Evolutionary conservation across 2,329 filamentous ascomycete species (phyloP).

Genomic region (Zymoseptoria passerinii): DNA sequence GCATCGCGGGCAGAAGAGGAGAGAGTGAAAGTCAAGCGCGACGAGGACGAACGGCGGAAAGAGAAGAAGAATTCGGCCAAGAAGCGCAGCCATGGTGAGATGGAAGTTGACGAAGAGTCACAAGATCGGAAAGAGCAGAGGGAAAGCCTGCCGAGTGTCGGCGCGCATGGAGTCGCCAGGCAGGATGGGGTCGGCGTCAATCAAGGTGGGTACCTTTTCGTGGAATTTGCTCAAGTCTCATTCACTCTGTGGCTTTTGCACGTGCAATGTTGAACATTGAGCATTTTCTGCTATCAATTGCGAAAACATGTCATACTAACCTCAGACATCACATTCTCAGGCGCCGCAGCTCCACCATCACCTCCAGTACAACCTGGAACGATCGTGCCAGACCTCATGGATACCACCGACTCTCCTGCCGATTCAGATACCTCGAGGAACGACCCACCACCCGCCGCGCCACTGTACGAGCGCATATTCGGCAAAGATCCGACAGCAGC

Average conservation of each 20-base stretch:
- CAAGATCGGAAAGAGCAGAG: constrained; percentile 73
- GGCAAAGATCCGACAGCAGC: constrained; percentile 89
- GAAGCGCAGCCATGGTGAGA: constrained; percentile 29
- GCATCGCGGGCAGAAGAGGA: constrained; percentile 44
- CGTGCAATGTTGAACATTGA: background rate
- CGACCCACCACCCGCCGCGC: constrained; percentile 51
- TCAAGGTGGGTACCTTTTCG: constrained; percentile 41
- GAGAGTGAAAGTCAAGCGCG: constrained; percentile 23
- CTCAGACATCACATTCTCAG: constrained; percentile 8
- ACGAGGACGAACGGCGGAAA: constrained; percentile 22
- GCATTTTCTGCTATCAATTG: background rate
- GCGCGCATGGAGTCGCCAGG: constrained; percentile 54
- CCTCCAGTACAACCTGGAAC: constrained; percentile 26
- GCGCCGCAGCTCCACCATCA: constrained; percentile 25
- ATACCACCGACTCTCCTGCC: constrained; percentile 54
- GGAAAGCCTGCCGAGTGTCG: constrained; percentile 49
- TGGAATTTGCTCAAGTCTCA: background rate
- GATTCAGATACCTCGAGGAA: constrained; percentile 48
- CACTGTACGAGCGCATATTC: constrained; percentile 71
- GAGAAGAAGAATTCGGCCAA: constrained; percentile 22
- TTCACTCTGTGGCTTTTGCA: background rate
- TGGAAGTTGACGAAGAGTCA: constrained; percentile 40
- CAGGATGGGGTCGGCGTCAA: constrained; percentile 56
- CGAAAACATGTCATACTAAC: constrained; percentile 7
- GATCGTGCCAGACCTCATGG: constrained; percentile 42